Conservation (phyloP, 257 asterid genomes). For the Thymus quinquecostatus region DNA sequence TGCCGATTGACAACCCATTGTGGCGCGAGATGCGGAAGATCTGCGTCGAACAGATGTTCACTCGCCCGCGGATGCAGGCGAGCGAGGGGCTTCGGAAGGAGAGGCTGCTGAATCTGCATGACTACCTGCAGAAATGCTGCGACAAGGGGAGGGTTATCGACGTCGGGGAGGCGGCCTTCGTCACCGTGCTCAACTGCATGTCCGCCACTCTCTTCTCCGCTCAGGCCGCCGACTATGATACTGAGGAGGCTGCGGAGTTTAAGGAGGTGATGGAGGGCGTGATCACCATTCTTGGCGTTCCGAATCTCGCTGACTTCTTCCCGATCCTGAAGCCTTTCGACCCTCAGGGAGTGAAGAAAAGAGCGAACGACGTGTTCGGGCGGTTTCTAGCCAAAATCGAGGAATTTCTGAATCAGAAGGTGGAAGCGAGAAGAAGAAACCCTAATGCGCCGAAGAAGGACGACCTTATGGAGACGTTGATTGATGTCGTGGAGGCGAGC, state of each 20-base stretch:
- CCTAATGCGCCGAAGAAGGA: not conserved
- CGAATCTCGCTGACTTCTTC: not conserved
- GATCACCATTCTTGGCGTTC: not conserved
- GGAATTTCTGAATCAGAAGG: not conserved
- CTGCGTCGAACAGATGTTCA: conserved; percentile 30
- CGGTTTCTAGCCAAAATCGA: conserved; percentile 15
- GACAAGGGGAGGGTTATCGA: not conserved
- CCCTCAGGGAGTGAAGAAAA: conserved; percentile 37
- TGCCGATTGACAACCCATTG: conserved; percentile 19
- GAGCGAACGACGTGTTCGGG: conserved; percentile 25
- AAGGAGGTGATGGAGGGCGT: not conserved
- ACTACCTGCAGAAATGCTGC: not conserved
- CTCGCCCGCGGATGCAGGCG: not conserved
- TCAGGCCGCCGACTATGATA: not conserved
- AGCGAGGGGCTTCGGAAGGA: not conserved
- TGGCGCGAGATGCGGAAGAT: conserved; percentile 42
- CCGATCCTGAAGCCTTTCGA: conserved; percentile 28
- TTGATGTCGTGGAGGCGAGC: conserved; percentile 24
- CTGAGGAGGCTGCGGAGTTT: not conserved
- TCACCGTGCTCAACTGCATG: not conserved
- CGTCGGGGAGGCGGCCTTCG: not conserved
- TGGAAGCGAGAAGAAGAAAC: not conserved
- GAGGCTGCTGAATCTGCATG: not conserved
- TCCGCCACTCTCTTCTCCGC: not conserved
- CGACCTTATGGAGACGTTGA: conserved; percentile 13